Evolutionary conservation across 73 alveolate genomes (phyloP).

Genomic region (Uronychia setigera): DNA sequence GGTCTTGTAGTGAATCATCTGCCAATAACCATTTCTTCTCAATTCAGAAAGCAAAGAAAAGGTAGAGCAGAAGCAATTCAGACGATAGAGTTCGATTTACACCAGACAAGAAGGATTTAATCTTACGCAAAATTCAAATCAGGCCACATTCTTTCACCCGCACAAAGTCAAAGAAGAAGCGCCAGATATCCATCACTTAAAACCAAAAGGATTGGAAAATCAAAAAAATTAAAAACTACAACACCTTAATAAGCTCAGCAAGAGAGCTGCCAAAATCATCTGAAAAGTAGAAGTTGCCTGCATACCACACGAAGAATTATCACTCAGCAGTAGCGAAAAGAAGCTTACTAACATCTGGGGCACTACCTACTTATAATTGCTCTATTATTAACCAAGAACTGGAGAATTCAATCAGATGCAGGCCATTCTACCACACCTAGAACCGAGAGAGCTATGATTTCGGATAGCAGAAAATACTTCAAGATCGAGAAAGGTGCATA

Average conservation of each 20-base stretch:
- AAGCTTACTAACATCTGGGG: background rate
- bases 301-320: too few relatives aligned
- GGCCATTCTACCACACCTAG: too few relatives aligned
- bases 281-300: too few relatives aligned
- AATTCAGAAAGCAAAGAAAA: background rate
- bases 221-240: background rate
- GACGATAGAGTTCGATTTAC: background rate
- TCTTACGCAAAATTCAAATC: background rate
- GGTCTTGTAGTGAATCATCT: background rate
- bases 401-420: too few relatives aligned
- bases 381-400: too few relatives aligned
- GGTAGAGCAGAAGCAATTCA: background rate
- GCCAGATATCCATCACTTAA: background rate
- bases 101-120: background rate
- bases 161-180: background rate
- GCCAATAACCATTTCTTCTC: background rate
- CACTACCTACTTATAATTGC: background rate
- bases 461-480: background rate
- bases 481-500: background rate
- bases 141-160: background rate
- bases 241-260: background rate
- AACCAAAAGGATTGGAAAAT: background rate
- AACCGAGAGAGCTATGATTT: too few relatives aligned
- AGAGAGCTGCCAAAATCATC: too few relatives aligned
- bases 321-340: background rate